phyloP scores from a whole-genome alignment of 2,329 filamentous ascomycete genomes.

The Fusarium devonianum region DNA sequence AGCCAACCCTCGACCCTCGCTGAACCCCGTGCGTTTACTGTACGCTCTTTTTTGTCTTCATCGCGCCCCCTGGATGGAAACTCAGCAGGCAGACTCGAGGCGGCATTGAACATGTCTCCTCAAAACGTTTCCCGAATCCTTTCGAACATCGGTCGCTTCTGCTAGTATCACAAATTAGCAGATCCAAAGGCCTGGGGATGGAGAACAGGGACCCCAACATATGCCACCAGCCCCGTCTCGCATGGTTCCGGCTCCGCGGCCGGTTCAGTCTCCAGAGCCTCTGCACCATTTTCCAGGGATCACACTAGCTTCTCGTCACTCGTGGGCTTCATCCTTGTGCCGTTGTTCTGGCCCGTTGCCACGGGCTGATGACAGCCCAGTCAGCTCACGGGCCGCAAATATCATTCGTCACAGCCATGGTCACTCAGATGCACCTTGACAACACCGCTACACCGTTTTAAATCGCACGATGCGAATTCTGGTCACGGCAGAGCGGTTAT shows the following conservation, averaged over 20 bases:
- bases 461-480: slow-evolving; percentile 5
- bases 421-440: slow-evolving; percentile 5
- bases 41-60: slow-evolving; percentile 12
- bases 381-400: slow-evolving; percentile 26
- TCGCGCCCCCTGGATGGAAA: background rate
- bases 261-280: slow-evolving; percentile 34
- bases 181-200: slow-evolving; percentile 15
- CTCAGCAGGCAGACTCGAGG: background rate
- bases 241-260: slow-evolving; percentile 27
- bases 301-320: slow-evolving; percentile 6
- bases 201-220: slow-evolving; percentile 25
- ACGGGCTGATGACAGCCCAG: slow-evolving; percentile 29
- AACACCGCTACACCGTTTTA: slow-evolving; percentile 3
- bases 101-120: background rate
- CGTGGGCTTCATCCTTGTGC: slow-evolving; percentile 7
- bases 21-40: slow-evolving; percentile 32
- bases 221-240: slow-evolving; percentile 26
- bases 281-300: slow-evolving; percentile 23
- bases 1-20: slow-evolving; percentile 35
- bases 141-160: background rate
- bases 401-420: slow-evolving; percentile 29
- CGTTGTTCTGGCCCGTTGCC: slow-evolving; percentile 15
- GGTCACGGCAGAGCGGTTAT: too few relatives aligned
- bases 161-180: background rate
- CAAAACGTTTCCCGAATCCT: background rate